Evolutionary conservation across 2,329 filamentous ascomycete genomes (phyloP).

Genomic region (Trichoderma polysporum): DNA sequence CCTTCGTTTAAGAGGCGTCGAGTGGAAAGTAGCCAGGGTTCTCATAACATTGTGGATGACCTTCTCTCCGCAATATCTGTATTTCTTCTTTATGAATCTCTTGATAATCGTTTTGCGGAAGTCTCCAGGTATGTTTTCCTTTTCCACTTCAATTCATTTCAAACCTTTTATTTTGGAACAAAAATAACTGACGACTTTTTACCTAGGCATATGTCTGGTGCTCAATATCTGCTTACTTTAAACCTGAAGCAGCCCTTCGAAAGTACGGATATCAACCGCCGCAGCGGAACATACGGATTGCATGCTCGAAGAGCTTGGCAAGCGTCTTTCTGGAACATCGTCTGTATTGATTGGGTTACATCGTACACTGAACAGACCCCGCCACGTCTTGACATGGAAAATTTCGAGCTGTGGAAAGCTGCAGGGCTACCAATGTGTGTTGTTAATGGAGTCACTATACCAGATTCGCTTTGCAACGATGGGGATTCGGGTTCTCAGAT

Average conservation of each 20-base stretch:
- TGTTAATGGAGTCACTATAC: slow-evolving; percentile 14
- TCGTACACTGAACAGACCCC: slow-evolving; percentile 19
- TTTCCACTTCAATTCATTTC: no score
- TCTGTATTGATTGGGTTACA: slow-evolving; percentile 23
- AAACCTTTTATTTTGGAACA: not conserved
- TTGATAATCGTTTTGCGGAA: slow-evolving; percentile 24
- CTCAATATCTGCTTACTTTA: slow-evolving; percentile 21
- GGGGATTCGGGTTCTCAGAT: not conserved
- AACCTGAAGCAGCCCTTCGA: slow-evolving; percentile 1
- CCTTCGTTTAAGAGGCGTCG: slow-evolving; percentile 12
- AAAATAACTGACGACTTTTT: not conserved
- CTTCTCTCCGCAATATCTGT: slow-evolving; percentile 23
- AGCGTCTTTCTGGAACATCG: slow-evolving; percentile 25
- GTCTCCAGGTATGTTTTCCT: slow-evolving; percentile 19
- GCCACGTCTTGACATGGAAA: slow-evolving; percentile 20
- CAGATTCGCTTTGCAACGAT: slow-evolving; percentile 11
- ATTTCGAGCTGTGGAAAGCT: slow-evolving; percentile 23
- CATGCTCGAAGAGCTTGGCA: slow-evolving; percentile 22
- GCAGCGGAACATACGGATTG: slow-evolving; percentile 11
- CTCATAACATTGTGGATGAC: slow-evolving; percentile 18
- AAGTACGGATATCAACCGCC: not conserved
- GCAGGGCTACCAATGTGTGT: slow-evolving; percentile 22
- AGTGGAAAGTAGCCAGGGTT: not conserved
- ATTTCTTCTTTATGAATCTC: slow-evolving; percentile 25
- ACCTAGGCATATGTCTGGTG: slow-evolving; percentile 23